Conservation (phyloP, 495 filamentous ascomycete genomes). For the Neurospora sp. region DNA sequence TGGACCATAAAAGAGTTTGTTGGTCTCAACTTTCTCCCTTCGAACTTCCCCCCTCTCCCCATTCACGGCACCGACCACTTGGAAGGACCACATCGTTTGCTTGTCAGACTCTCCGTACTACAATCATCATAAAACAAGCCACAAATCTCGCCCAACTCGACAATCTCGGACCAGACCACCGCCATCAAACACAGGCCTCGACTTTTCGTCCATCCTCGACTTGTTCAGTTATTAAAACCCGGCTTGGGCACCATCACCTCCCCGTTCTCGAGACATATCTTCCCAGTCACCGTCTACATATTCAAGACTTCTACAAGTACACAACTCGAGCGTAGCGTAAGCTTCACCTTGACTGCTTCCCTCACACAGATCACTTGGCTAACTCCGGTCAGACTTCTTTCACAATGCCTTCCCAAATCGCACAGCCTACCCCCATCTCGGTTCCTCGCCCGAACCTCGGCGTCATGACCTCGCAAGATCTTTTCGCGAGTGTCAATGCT, state of each 20-base stretch:
- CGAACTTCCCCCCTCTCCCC: not conserved
- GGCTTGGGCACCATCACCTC: not conserved
- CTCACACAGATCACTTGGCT: not conserved
- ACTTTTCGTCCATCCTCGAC: not conserved
- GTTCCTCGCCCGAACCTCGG: slow-evolving; percentile 27
- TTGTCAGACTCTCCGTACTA: not conserved
- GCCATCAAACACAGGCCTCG: not conserved
- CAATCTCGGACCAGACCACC: not conserved
- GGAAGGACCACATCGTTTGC: not conserved
- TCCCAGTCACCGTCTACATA: not conserved
- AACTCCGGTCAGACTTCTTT: not conserved
- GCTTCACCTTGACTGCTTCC: not conserved
- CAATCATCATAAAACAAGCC: not conserved
- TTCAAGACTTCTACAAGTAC: not conserved
- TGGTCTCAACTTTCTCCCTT: not conserved
- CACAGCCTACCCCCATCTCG: slow-evolving; percentile 34
- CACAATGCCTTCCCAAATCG: slow-evolving; percentile 39
- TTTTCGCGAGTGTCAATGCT: slow-evolving; percentile 37
- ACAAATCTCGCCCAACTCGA: not conserved
- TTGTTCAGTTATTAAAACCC: not conserved
- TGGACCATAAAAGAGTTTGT: not conserved
- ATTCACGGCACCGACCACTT: not conserved
- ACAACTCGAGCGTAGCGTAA: not conserved
- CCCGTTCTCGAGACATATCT: not conserved
- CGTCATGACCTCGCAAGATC: slow-evolving; percentile 31